Conservation (phyloP, 257 asterid species). For the Nicotiana paniculata region DNA sequence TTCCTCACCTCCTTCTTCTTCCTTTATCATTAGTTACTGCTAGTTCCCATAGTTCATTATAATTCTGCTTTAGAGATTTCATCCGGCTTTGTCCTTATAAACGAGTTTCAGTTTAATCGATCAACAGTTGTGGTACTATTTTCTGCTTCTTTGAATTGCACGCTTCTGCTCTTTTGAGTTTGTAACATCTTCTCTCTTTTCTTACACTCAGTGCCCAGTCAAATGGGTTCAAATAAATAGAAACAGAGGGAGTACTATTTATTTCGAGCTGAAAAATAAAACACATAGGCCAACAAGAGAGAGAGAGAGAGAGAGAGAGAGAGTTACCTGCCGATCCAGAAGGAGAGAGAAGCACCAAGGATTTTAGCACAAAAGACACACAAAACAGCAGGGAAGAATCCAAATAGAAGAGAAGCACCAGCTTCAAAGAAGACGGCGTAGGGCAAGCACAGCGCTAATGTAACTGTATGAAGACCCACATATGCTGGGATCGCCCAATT, state of each 20-base stretch:
- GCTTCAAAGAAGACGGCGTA: conserved; percentile 93
- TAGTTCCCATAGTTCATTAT: no score
- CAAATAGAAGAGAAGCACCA: conserved; percentile 91
- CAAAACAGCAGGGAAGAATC: conserved; percentile 74
- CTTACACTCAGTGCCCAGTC: no score
- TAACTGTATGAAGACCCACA: conserved; percentile 71
- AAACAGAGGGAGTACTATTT: background rate
- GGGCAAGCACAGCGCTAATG: conserved; percentile 83
- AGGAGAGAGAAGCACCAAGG: conserved; percentile 91
- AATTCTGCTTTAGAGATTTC: no score
- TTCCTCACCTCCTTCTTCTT: no score
- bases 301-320: background rate
- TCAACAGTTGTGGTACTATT: no score
- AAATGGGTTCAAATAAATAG: no score
- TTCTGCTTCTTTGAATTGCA: no score
- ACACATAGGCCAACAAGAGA: background rate
- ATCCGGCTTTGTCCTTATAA: no score
- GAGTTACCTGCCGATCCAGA: conserved; percentile 76
- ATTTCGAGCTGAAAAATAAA: background rate
- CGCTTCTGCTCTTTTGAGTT: no score
- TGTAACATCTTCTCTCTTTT: no score
- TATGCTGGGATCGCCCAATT: conserved; percentile 91
- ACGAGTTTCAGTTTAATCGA: no score
- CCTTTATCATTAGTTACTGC: no score
- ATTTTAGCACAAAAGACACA: conserved; percentile 89